Evolutionary conservation across 176 grass and related monocot species (phyloP), one percentile per base, ranked within the genome.

Genomic region (Musa schizocarpa): DNA sequence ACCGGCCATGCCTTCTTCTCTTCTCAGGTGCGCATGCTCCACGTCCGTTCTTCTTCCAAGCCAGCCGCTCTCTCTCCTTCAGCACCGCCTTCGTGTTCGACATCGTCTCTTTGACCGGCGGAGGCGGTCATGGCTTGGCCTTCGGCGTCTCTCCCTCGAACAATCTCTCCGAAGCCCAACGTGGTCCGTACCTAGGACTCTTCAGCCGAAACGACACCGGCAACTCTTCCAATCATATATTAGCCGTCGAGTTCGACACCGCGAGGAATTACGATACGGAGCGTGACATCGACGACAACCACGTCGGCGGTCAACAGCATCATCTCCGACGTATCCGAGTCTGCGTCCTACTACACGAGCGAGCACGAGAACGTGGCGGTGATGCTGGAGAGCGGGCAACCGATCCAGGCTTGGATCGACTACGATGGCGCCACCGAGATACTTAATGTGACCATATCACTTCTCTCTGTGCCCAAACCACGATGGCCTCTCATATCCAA

Each of bases 261-360:
- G 77, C 76, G 52, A 3, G 7, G 64, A n/a, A 65, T 11, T 2
- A 2, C 0, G 17, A 43, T 5, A 2, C 2, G 69, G n/a, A 74
- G 11, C 61, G 69, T 22, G 78, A 84, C 8, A 80, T 50, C 2
- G 20, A 75, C 10, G 52, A 59, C n/a, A 81, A 84, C 56, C 77
- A 88, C 56, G 81, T 87, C 19, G 85, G 85, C 0, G 34, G 13
- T 87, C 12, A 87, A 88, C 68, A 88, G 53, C 67, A 13, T 88
- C 13, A 26, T 73, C 22, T 88, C 86, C n/a, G 81, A 69, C 2
- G 24, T 78, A 3, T 68, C 74, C 20, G 17, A 73, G 55, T 49
- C 52, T 70, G 62, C 73, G 8, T 26, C 67, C n/a, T 89, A 81
- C 13, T 16, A 66, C 86, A 81, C 69, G 34, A 14, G 24, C 9